These are phyloP conservation scores for Candida ulmi DNA, from an alignment of 805 yeast species.

Conservation along the genomic window DNA sequence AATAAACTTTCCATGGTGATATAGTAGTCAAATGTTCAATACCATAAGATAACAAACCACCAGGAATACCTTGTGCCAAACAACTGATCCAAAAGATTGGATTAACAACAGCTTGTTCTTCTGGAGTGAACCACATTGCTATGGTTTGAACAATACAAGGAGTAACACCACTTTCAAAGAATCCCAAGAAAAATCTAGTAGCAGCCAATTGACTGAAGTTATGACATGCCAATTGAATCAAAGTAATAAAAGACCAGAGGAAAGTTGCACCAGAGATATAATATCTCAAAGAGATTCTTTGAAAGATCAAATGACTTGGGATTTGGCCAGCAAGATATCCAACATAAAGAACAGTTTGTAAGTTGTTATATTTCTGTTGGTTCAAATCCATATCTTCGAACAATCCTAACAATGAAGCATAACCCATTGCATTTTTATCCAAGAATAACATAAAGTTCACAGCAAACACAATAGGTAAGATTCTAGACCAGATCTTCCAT, in stretches of 20 bases:
- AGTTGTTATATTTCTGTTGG: slow-evolving; percentile 23
- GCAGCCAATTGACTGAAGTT: slow-evolving; percentile 25
- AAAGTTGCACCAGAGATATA: slow-evolving; percentile 17
- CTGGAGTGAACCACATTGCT: slow-evolving; percentile 33
- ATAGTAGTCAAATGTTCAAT: slow-evolving; percentile 4
- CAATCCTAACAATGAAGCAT: slow-evolving; percentile 33
- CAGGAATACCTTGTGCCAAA: slow-evolving; percentile 3
- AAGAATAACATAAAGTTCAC: slow-evolving; percentile 27
- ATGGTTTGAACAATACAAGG: slow-evolving; percentile 32
- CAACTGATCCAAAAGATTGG: slow-evolving; percentile 34
- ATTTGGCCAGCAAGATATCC: slow-evolving; percentile 42
- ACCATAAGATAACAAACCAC: slow-evolving; percentile 12
- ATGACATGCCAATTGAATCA: slow-evolving; percentile 22
- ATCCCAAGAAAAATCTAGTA: slow-evolving; percentile 32
- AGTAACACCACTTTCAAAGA: slow-evolving; percentile 28
- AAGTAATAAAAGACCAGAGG: slow-evolving; percentile 23
- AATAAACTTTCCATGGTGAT: slow-evolving; percentile 38
- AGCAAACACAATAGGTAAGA: slow-evolving; percentile 18
- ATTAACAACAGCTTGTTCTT: slow-evolving; percentile 33
- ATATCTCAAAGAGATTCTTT: slow-evolving; percentile 26
- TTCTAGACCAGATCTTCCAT: slow-evolving; percentile 11
- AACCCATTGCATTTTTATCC: slow-evolving; percentile 39
- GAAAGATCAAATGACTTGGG: slow-evolving; percentile 37
- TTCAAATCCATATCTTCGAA: slow-evolving; percentile 24
- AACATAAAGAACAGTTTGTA: slow-evolving; percentile 33